Conservation (phyloP, 805 yeast genomes). For the Saccharomycopsis guyanensis region DNA sequence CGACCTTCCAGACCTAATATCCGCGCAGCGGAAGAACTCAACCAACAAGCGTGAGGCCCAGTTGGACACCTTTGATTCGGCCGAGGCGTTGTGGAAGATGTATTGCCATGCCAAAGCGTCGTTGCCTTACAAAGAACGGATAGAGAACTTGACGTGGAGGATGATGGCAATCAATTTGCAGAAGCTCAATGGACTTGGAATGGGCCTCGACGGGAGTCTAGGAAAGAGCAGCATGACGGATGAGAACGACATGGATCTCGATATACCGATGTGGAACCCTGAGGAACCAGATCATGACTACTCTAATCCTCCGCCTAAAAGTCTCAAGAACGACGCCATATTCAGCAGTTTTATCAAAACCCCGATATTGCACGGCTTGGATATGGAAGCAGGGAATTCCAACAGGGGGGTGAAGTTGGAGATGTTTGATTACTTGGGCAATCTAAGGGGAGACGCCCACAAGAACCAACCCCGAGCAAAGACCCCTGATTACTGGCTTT, state of each 20-base stretch:
- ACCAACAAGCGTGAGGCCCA: background rate
- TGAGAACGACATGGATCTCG: background rate
- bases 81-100: constrained; percentile 68
- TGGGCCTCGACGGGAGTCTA: no score
- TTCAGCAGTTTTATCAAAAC: constrained; percentile 19
- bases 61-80: constrained; percentile 24
- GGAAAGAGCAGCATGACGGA: background rate
- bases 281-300: background rate
- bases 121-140: constrained; percentile 65
- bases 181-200: background rate
- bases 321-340: constrained; percentile 12
- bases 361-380: constrained; percentile 18
- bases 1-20: constrained; percentile 14
- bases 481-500: constrained; percentile 1
- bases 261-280: constrained; percentile 13
- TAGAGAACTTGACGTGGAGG: constrained; percentile 85
- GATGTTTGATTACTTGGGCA: background rate
- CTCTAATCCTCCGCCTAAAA: background rate
- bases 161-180: constrained; percentile 50
- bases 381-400: constrained; percentile 4
- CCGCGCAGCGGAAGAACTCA: constrained; percentile 12
- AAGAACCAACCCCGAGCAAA: background rate
- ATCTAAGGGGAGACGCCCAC: background rate
- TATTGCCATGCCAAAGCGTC: constrained; percentile 69
- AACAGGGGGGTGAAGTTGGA: background rate